These are phyloP conservation scores for Millerago galiae DNA, from an alignment of 805 yeast genomes.

Conservation along the genomic window DNA sequence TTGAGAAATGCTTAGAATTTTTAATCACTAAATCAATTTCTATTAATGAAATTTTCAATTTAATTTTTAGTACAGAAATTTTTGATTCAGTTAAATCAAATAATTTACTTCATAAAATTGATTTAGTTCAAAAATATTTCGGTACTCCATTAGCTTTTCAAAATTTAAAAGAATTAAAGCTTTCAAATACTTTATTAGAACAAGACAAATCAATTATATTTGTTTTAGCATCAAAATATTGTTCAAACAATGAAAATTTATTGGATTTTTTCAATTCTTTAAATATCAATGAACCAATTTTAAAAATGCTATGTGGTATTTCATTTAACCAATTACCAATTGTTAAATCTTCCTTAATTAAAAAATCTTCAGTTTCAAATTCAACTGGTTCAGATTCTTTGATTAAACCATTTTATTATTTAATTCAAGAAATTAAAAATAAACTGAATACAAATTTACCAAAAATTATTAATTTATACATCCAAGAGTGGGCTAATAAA, in stretches of 20 bases:
- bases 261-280: conserved; percentile 6
- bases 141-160: conserved; percentile 6
- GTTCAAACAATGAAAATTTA: conserved; percentile 5
- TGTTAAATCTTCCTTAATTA: conserved; percentile 6
- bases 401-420: conserved; percentile 27
- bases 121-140: conserved; percentile 9
- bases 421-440: conserved; percentile 28
- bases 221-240: conserved; percentile 11
- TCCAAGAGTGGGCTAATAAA: conserved; percentile 26
- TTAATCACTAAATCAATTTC: conserved; percentile 11
- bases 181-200: conserved; percentile 9
- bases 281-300: conserved; percentile 13
- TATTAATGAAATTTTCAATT: background rate
- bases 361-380: background rate
- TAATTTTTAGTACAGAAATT: conserved; percentile 12
- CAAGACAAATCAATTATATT: conserved; percentile 16
- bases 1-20: conserved; percentile 29
- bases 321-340: conserved; percentile 12
- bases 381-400: conserved; percentile 23
- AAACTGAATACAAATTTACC: conserved; percentile 26
- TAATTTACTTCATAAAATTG: conserved; percentile 15
- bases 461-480: conserved; percentile 26
- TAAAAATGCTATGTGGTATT: conserved; percentile 21
- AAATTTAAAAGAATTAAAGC: conserved; percentile 2
- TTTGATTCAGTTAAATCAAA: conserved; percentile 6